Evolutionary conservation across 169 alveolate genomes (phyloP), one percentile per base, ranked within the genome.

Genomic region (Plasmodium cynomolgi): DNA sequence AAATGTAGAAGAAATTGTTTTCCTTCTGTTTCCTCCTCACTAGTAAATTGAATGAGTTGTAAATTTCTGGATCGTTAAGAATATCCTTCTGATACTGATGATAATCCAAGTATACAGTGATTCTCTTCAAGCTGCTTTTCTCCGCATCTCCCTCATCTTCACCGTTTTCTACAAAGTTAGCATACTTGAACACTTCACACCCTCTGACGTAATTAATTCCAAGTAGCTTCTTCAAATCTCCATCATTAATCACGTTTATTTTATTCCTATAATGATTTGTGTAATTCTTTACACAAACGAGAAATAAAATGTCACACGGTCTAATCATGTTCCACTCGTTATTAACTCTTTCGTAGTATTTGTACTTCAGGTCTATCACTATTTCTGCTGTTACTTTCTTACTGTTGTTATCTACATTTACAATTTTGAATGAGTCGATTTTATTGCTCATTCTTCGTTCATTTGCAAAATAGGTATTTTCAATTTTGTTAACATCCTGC

Each of bases 1-100:
- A 93, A 17, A 98, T 97, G 20, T 98, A 95, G 88, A 97, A 97
- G 93, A 98, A 98, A 93, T 97, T 98, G 85, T 98, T 98, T 95
- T 97, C 98, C 95, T 97, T 96, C 1, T 98, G 96, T 62, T 97
- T 96, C 47, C 99, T 95, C 77, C 99, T 95, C 74, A 98, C 91
- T 56, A 98, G 58, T 94, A 98, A 81, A 95, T 98, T 97, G 92
- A 98, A 97, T 73, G 95, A 94, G 44, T 96, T 95, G 92, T 97
- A 97, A 34, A 96, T 93, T 90, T 97, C 98, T 84, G 98, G 97
- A 82, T 96, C 97, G 77, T 91, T 95, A 79, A 95, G 92, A 26
- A 96, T 96, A 92, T 96, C 97, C 50, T 96, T 93, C 82, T 96
- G 88, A 93, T 97, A 97, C 92, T 98, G 98, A 29, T 94, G 93